Base-by-base conservation (phyloP, 495 filamentous ascomycete genomes). In the Aspergillus avenaceus region DNA sequence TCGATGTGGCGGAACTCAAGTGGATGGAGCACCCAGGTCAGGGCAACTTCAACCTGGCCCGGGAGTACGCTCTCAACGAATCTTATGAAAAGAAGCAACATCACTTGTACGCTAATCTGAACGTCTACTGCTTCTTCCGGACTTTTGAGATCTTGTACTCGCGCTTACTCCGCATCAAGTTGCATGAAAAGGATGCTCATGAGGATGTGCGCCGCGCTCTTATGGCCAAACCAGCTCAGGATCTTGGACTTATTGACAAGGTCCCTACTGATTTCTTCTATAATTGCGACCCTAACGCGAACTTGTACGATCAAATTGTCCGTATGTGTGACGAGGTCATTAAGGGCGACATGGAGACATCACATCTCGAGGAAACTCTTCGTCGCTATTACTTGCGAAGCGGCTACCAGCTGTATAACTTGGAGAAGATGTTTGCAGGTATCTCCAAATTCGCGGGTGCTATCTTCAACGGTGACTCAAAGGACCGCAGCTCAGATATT, bases 111-210 rank as follows among this genome's bases (percentile, higher is more conserved):
- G 85, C 83, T 62, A 97, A 95, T 64, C 77, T 88, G 50, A 85
- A 85, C 38, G 87, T 99, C 36, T 92, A 87, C 58, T 89, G 89
- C 70, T 96, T 99, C 75, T 86, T 99, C 73, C 85, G 86, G 16
- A 82, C 92, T 28, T 95, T 97, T 67, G 83, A 93, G 64, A 85
- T 86, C 3, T 73, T 97, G 6, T 97, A 92, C 66, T 82, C 85
- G 52, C 85, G 95, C 28, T 78, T 99, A 11, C 71, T 83, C 47
- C 81, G 84, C 45, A 81, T 97, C 69, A 97, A 96, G 72, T 71
- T 82, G 23, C 80, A 83, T 57, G 88, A 86, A 63, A 77, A 75
- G 14, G 76, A 84, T 38, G 91, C 92, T 16, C 75, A 76, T 26
- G 76, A 83, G 47, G 86, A 88, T 59, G 84, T 96, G 11, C 70